phyloP scores from a whole-genome alignment of 768 basidiomycete genomes.

The Antrodiella citrinella region DNA sequence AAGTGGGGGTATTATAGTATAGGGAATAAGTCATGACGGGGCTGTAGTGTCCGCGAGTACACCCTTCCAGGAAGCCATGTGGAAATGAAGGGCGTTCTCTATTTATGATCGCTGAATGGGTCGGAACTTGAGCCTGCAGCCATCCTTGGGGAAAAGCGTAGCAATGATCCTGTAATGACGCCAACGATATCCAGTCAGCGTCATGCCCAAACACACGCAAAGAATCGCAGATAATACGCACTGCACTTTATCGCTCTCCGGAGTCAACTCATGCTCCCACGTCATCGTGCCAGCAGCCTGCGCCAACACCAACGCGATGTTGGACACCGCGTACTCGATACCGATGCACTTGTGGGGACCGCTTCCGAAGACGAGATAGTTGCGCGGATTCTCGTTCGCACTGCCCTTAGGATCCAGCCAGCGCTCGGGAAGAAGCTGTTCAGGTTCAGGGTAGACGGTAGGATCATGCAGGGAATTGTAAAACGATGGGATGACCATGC shows the following conservation, averaged over 20 bases:
- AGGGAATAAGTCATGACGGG: background rate
- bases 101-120: constrained; percentile 35
- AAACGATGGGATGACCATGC: constrained; percentile 94
- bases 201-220: background rate
- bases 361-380: constrained; percentile 92
- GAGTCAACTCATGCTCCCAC: constrained; percentile 84
- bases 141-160: constrained; percentile 95
- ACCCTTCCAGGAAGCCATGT: background rate
- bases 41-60: too few species aligned
- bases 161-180: constrained; percentile 65
- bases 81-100: background rate
- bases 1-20: background rate
- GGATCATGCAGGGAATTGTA: constrained; percentile 91
- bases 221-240: constrained; percentile 33
- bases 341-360: constrained; percentile 94
- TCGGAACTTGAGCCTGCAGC: constrained; percentile 71
- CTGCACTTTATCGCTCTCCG: constrained; percentile 73
- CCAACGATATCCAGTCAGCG: background rate
- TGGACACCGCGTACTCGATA: constrained; percentile 86
- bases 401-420: constrained; percentile 80
- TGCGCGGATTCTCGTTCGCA: constrained; percentile 82
- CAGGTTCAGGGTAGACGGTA: constrained; percentile 80
- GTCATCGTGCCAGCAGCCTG: constrained; percentile 74
- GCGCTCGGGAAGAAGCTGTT: constrained; percentile 77
- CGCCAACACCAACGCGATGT: constrained; percentile 79